Percentiles rank a stretch among this genome's conserved stretches.
These are phyloP conservation scores for Magnolia sinica DNA, from an alignment of 164 flowering plant species.

Conservation along the genomic window DNA sequence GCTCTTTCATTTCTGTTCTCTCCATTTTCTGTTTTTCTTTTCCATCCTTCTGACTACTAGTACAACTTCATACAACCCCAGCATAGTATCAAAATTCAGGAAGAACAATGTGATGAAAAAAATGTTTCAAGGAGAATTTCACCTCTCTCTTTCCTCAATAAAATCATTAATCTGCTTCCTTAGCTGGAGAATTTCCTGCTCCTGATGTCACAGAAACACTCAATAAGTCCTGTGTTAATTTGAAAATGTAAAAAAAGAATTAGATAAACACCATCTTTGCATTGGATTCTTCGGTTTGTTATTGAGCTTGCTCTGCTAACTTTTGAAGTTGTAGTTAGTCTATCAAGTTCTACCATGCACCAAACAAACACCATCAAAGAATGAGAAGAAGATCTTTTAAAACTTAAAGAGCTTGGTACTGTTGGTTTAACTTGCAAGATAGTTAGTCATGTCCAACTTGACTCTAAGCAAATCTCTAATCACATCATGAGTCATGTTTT, in stretches of 20 bases:
- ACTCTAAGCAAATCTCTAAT: conserved; percentile 89
- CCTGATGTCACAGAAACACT: conserved; percentile 31
- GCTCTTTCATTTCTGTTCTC: neutral
- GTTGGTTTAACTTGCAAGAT: conserved; percentile 57
- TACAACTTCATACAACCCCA: neutral
- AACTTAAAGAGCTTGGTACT: neutral
- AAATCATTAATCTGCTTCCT: conserved; percentile 47
- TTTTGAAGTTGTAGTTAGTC: conserved; percentile 62
- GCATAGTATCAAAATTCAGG: neutral
- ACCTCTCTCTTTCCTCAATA: conserved; percentile 68
- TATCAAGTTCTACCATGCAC: conserved; percentile 49
- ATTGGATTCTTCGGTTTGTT: conserved; percentile 38
- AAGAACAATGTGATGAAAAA: neutral
- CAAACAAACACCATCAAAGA: conserved; percentile 5
- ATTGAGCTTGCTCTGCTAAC: conserved; percentile 60
- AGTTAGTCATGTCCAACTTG: conserved; percentile 77
- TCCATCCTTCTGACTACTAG: neutral
- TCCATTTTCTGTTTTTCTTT: neutral
- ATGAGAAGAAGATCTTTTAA: neutral
- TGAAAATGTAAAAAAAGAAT: neutral
- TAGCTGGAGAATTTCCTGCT: conserved; percentile 52
- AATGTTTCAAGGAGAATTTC: neutral
- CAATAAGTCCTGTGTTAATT: neutral
- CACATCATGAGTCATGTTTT: conserved; percentile 96
- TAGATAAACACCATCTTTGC: conserved; percentile 39